phyloP scores from a whole-genome alignment of 106 monocot genomes.

The Acanthochlamys bracteata region DNA sequence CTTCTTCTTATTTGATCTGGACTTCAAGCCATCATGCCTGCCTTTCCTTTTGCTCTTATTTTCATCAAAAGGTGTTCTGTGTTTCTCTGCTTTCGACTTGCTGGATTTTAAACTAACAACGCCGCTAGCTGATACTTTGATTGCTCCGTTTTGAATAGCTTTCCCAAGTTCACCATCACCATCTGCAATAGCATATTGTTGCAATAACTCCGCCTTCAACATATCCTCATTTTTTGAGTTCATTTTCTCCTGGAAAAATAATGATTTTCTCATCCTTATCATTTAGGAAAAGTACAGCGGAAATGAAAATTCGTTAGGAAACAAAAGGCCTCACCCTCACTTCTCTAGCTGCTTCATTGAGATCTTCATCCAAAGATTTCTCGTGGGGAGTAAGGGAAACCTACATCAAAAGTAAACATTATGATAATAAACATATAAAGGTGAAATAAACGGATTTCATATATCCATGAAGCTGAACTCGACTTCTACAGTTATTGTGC shows the following conservation, averaged over 20 bases:
- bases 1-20: slow-evolving; percentile 42
- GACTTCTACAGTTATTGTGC: too few relatives aligned
- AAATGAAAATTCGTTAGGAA: not conserved
- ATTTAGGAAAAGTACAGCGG: not conserved
- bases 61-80: slow-evolving; percentile 4
- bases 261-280: too few relatives aligned
- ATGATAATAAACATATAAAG: too few relatives aligned
- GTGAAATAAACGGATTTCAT: too few relatives aligned
- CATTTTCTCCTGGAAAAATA: slow-evolving; percentile 50
- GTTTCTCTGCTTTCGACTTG: slow-evolving; percentile 19
- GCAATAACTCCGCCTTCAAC: slow-evolving; percentile 34
- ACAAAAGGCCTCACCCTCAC: slow-evolving; percentile 43
- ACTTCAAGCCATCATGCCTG: slow-evolving; percentile 13
- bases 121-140: slow-evolving; percentile 50
- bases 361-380: slow-evolving; percentile 80
- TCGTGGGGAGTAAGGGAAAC: slow-evolving; percentile 45
- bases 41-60: slow-evolving; percentile 43
- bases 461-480: too few relatives aligned
- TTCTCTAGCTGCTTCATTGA: slow-evolving; percentile 62
- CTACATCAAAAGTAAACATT: too few relatives aligned
- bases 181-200: slow-evolving; percentile 54
- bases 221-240: slow-evolving; percentile 27
- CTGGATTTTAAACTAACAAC: slow-evolving; percentile 70
- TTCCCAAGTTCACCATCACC: slow-evolving; percentile 43
- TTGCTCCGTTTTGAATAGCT: slow-evolving; percentile 39